These are phyloP conservation scores for Lactarius pseudohatsudake DNA, from an alignment of 768 basidiomycete genomes.

Conservation along the genomic window DNA sequence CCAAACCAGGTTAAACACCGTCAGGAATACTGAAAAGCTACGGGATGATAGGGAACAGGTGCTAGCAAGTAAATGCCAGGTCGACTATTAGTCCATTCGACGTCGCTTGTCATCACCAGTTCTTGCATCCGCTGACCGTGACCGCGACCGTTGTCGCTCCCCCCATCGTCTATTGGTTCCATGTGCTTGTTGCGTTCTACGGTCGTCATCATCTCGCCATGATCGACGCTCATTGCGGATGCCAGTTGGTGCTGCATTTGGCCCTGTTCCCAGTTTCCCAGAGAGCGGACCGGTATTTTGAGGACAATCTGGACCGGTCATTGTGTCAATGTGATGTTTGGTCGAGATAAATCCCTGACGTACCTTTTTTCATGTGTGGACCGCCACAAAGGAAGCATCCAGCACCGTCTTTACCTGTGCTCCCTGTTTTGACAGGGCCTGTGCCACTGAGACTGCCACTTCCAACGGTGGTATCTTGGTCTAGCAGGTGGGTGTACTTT, in stretches of 20 bases:
- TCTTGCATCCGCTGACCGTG: slow-evolving; percentile 33
- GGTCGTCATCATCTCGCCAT: slow-evolving; percentile 31
- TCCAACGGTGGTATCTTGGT: slow-evolving; percentile 82
- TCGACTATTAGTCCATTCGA: slow-evolving; percentile 20
- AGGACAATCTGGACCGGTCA: slow-evolving; percentile 37
- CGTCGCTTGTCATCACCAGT: slow-evolving; percentile 37
- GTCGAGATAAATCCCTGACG: background rate
- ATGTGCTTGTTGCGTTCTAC: slow-evolving; percentile 16
- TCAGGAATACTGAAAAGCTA: background rate
- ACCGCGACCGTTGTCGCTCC: slow-evolving; percentile 34
- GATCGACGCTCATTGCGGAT: slow-evolving; percentile 30
- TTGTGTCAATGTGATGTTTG: background rate
- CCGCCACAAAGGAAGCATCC: slow-evolving; percentile 96
- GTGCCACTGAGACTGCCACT: slow-evolving; percentile 66
- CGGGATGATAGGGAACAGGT: background rate
- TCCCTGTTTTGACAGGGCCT: slow-evolving; percentile 54
- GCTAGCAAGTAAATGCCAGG: background rate
- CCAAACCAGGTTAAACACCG: background rate
- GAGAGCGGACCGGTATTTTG: slow-evolving; percentile 35
- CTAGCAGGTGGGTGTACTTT: slow-evolving; percentile 94
- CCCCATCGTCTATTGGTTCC: slow-evolving; percentile 22
- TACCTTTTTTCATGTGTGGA: slow-evolving; percentile 89
- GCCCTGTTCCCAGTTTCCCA: slow-evolving; percentile 36
- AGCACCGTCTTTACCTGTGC: slow-evolving; percentile 51
- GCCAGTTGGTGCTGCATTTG: slow-evolving; percentile 34